A percentile compares a stretch with the other conserved stretches of the same genome.
phyloP scores from a whole-genome alignment of 108 stramenopile species.

The Nitzschia putrida region DNA sequence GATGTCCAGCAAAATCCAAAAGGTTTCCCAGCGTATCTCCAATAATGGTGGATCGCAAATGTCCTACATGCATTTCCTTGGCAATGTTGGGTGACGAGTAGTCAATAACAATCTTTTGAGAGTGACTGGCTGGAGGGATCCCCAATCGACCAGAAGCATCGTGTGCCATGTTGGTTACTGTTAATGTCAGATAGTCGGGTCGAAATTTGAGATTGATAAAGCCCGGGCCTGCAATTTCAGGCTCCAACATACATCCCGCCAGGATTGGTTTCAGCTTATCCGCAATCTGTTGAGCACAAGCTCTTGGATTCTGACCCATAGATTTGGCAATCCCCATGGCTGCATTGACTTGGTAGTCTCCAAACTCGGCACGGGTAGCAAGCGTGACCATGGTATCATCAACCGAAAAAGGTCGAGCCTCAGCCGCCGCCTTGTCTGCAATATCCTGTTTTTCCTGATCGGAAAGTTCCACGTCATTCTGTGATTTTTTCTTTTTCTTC shows the following conservation, averaged over 20 bases:
- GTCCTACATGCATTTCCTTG: conserved; percentile 99
- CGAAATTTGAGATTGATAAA: conserved; percentile 92
- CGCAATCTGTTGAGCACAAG: conserved; percentile 75
- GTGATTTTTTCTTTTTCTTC: conserved; percentile 62
- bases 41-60: conserved; percentile 97
- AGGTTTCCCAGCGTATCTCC: conserved; percentile 94
- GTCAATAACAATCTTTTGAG: conserved; percentile 89
- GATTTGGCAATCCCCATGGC: conserved; percentile 60
- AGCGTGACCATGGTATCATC: conserved; percentile 78
- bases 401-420: conserved; percentile 61
- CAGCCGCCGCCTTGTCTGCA: conserved; percentile 52
- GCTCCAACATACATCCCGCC: conserved; percentile 71
- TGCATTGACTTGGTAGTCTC: conserved; percentile 97
- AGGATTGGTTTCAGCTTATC: conserved; percentile 62
- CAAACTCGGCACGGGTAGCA: conserved; percentile 82
- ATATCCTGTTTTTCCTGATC: conserved; percentile 68
- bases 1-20: conserved; percentile 89
- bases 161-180: conserved; percentile 56
- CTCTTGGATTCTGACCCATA: conserved; percentile 59
- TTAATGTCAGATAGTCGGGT: conserved; percentile 65
- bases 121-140: conserved; percentile 38
- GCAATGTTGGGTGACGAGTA: conserved; percentile 99
- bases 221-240: conserved; percentile 89
- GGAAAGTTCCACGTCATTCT: conserved; percentile 37
- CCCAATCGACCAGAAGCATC: conserved; percentile 68